Base-by-base conservation (phyloP, 225 moss, liverwort and hornwort species). In the Physcomitrium patens region DNA sequence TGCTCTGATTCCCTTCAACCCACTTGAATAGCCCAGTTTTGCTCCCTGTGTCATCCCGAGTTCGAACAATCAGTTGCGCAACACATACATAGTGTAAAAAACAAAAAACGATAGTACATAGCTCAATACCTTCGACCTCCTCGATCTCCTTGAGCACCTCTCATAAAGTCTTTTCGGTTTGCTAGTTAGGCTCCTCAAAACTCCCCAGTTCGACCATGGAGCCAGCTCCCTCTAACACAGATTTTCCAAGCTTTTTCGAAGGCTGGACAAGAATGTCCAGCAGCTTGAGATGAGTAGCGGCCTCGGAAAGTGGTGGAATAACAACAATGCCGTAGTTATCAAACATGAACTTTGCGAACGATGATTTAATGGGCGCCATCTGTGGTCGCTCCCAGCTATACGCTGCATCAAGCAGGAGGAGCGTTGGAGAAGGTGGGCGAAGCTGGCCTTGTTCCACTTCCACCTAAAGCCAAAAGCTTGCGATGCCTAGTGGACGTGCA, bases 281-380 rank as follows among this genome's bases (percentile, higher is more conserved):
- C 1, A 65, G 65, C n/a, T 47, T 46, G 65, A 65, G 46, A 8
- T 22, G 46, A 17, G 18, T 47, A 9, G 44, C 65, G 20, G 20
- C 20, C 65, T 65, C 65, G 19, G 45, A 17, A 46, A 65, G 65
- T 19, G 65, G 23, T 47, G 44, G 44, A 42, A 65, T 45, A 47
- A 47, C 46, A 7, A 65, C 42, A 45, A 23, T 45, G 46, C 46
- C 46, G 2, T 46, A 9, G 0, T 47, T 22, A 10, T 65, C 46
- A 45, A 44, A 65, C 65, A 65, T 47, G 2, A 65, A 19, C 44
- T 65, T 65, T 9, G 65, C 65, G 7, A 65, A 65, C 20, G 65
- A 65, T 65, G n/a, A 19, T 44, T 13, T 43, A 8, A 8, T 20
- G 65, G 65, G 20, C 65, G 65, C 12, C 65, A 65, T 65, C 46